Base-by-base conservation (phyloP, 257 asterid species). In the Przewalskia tangutica region DNA sequence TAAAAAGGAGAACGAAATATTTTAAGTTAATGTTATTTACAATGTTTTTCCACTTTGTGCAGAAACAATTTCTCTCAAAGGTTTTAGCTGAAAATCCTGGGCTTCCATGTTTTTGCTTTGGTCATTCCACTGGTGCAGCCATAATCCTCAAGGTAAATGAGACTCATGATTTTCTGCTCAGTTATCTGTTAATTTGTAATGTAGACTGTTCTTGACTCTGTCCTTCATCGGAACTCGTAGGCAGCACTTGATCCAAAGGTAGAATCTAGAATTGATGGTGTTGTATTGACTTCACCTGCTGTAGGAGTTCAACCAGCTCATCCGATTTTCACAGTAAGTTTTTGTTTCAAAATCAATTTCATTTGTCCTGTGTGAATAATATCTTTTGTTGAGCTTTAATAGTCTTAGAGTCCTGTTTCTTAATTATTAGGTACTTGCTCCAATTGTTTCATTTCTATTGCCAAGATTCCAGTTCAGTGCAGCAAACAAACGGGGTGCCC, bases 101-200 rank as follows among this genome's bases (percentile, higher is more conserved):
- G 44, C 81, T 91, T 8, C 97, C 94, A 6, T 92, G 97, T 84
- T 95, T 95, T 85, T 93, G 95, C 86, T 95, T 93, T 65, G 99
- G 99, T 58, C 99, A 95, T 82, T 95, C 99, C 2, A 93, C 99
- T 50, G 98, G 99, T 51, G 99, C 92, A 55, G 97, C 99, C 44
- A 95, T 95, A 79, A 63, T 92, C 81, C 88, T 95, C 81, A 95
- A 92, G 99, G 99, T 93, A 83, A 82, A 20, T 38, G 27, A 48
- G 6, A 53, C 13, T 46, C 32, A 20, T 8, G 8, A 34, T 75
- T 75, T 27, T 23, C 80, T 50, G 8, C 40, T 3, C 46, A 0
- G 7, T 73, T 13, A 38, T 8, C 62, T 50, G 4, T 75, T 23
- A 27, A 50, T 7, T 50, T 23, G 20, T 53, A 50, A 12, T 50